Base-by-base conservation (phyloP, 768 basidiomycete species). In the Pleurotus ostreatus region DNA sequence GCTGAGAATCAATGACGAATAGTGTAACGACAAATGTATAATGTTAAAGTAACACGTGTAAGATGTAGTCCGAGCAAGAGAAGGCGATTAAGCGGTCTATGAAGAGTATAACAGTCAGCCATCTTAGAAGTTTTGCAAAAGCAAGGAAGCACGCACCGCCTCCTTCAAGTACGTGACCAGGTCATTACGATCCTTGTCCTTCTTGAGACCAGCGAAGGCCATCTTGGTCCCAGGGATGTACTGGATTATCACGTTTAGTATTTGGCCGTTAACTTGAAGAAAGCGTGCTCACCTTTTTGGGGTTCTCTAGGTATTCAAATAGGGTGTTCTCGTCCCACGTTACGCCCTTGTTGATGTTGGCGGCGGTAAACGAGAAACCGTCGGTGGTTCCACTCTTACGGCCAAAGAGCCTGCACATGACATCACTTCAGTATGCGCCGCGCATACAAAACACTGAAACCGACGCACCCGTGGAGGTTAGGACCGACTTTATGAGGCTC, bases 201-300 rank as follows among this genome's bases (percentile, higher is more conserved):
- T 98, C 88, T 98, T 98, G 70, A 98, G 76, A 66, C 96, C 96
- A 62, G 94, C 94, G 65, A 97, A 98, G 57, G 94, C 95, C 95
- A 98, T 98, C 79, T 96, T 97, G 49, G 95, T 97, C 47, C 95
- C 94, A 39, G 92, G 92, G 62, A 95, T 95, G 77, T 94, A 94
- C 89, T 92, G 57, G 1, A 26, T 30, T 18, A 23, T 20, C 5
- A 26, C 37, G 12, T 55, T 23, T 9, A 25, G n/a, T 41, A 12
- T 13, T 30, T 44, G 9, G 16, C 13, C 2, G 2, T 3, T 9
- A 55, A 13, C 3, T 4, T n/a, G 12, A 57, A 18, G 43, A 43
- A 43, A 47, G 26, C 54, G 37, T 20, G n/a, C 79, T 60, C 57
- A 90, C 92, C 84, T 96, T 96, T 81, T 98, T 98, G 59, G 95